Percentiles rank a stretch among this genome's conserved stretches.
Conservation (phyloP, 768 basidiomycete genomes). For the Rhizopogon vulgaris region DNA sequence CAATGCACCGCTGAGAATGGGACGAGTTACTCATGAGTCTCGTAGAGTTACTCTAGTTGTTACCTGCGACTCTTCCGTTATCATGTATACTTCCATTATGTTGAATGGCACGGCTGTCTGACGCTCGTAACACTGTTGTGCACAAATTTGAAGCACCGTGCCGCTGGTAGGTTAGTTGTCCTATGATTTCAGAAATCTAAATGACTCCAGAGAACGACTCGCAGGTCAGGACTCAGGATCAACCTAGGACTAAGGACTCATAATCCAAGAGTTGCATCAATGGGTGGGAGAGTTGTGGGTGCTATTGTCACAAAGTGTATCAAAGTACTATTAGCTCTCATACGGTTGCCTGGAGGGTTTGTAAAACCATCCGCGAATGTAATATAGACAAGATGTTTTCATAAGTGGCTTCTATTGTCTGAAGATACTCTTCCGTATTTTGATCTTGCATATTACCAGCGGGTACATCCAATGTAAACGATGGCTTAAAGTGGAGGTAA, state of each 20-base stretch:
- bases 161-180: neutral
- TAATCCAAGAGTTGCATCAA: too few relatives aligned
- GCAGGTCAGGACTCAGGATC: neutral
- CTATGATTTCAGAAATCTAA: neutral
- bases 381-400: conserved; percentile 22
- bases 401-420: conserved; percentile 36
- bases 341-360: neutral
- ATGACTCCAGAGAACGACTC: too few relatives aligned
- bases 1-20: conserved; percentile 61
- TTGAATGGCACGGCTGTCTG: too few relatives aligned
- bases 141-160: too few relatives aligned
- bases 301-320: neutral
- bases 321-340: neutral
- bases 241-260: neutral
- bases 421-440: conserved; percentile 58
- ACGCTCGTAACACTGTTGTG: too few relatives aligned
- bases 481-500: conserved; percentile 72
- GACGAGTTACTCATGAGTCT: conserved; percentile 24
- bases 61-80: neutral
- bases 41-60: neutral
- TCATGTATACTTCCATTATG: too few relatives aligned
- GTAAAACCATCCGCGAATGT: conserved; percentile 1
- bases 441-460: conserved; percentile 68
- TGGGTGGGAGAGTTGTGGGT: too few relatives aligned
- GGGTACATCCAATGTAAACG: conserved; percentile 74